These are phyloP conservation scores for Xerocomus amazonicus DNA, from an alignment of 1,284 basidiomycete species.

Conservation along the genomic window DNA sequence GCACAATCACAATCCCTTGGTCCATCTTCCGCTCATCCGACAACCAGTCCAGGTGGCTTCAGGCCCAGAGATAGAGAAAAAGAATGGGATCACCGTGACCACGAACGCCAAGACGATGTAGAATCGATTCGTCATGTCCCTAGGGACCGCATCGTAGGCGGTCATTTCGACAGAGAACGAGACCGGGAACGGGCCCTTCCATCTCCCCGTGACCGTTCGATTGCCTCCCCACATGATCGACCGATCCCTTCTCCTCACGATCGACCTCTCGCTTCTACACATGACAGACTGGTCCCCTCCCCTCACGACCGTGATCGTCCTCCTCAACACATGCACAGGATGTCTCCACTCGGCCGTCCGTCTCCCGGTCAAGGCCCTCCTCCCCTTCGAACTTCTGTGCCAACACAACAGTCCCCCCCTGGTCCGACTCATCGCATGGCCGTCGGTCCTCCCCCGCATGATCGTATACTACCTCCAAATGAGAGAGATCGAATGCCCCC, in stretches of 20 bases:
- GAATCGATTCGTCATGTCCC: constrained; percentile 25
- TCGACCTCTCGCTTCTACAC: constrained; percentile 16
- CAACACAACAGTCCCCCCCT: constrained; percentile 25
- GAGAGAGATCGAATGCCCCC: constrained; percentile 29
- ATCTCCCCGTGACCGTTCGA: constrained; percentile 25
- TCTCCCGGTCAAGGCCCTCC: constrained; percentile 15
- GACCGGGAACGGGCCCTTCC: constrained; percentile 24
- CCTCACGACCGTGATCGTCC: constrained; percentile 26
- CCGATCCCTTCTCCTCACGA: constrained; percentile 21
- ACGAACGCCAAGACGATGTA: constrained; percentile 29
- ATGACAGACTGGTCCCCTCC: constrained; percentile 21
- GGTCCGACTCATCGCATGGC: constrained; percentile 23
- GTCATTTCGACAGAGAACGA: constrained; percentile 26
- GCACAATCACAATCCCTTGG: constrained; percentile 19
- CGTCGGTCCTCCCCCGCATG: constrained; percentile 14
- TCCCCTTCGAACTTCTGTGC: constrained; percentile 12
- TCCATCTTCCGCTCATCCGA: constrained; percentile 19
- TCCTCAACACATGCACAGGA: constrained; percentile 19
- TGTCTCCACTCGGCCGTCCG: constrained; percentile 26
- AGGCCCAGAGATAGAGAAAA: constrained; percentile 30
- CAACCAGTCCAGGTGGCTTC: constrained; percentile 23
- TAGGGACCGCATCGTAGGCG: constrained; percentile 19
- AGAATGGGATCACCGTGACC: constrained; percentile 28
- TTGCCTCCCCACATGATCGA: constrained; percentile 24
- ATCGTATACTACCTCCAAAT: constrained; percentile 22